Conservation (phyloP, 1,139 yeast genomes). For the Petasospora fabianii region DNA sequence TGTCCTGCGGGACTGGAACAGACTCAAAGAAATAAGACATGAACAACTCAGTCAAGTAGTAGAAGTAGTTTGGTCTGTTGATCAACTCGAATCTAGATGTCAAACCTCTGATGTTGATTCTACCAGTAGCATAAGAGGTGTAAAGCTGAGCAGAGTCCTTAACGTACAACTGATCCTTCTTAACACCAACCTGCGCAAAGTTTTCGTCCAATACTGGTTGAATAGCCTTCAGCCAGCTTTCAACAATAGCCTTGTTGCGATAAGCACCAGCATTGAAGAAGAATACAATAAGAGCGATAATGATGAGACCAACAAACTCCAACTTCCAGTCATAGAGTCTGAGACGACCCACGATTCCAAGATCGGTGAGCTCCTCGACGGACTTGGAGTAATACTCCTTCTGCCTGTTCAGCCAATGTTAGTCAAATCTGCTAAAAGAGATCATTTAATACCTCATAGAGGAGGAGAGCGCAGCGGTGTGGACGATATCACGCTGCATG, state of each 20-base stretch:
- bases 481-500: too few species aligned
- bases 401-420: conserved; percentile 20
- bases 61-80: conserved; percentile 77
- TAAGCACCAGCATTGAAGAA: conserved; percentile 54
- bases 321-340: conserved; percentile 63
- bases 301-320: conserved; percentile 55
- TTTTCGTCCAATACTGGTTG: conserved; percentile 53
- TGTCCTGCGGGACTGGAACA: conserved; percentile 54
- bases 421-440: conserved; percentile 1
- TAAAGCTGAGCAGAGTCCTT: conserved; percentile 70
- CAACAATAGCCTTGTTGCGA: conserved; percentile 55
- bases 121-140: conserved; percentile 85
- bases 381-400: conserved; percentile 38
- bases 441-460: too few species aligned
- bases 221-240: conserved; percentile 45
- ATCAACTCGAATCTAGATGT: conserved; percentile 59
- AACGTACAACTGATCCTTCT: conserved; percentile 43
- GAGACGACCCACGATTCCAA: conserved; percentile 49
- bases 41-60: conserved; percentile 55
- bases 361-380: conserved; percentile 46
- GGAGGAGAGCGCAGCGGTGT: too few species aligned
- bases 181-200: conserved; percentile 78
- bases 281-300: conserved; percentile 43
- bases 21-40: conserved; percentile 38
- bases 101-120: conserved; percentile 67